A percentile compares a stretch with the other conserved stretches of the same genome.
Conservation (phyloP, 1,284 basidiomycete genomes). For the Malassezia dermatis region DNA sequence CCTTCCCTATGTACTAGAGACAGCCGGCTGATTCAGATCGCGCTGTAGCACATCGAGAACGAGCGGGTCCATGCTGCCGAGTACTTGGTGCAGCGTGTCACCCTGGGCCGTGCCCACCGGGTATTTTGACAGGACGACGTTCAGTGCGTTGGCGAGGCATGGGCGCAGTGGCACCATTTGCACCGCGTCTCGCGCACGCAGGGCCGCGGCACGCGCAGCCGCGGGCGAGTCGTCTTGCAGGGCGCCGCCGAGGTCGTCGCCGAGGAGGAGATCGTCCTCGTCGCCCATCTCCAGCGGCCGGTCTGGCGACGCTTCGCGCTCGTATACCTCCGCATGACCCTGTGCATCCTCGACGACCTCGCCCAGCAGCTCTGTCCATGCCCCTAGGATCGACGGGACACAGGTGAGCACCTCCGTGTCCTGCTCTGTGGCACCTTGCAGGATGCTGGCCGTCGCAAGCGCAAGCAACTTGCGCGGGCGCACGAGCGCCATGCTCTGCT, state of each 20-base stretch:
- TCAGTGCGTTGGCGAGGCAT: slow-evolving; percentile 24
- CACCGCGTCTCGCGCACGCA: slow-evolving; percentile 21
- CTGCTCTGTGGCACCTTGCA: slow-evolving; percentile 6
- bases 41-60: slow-evolving; percentile 36
- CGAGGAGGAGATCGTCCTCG: slow-evolving; percentile 14
- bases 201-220: neutral
- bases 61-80: slow-evolving; percentile 32
- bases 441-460: slow-evolving; percentile 26
- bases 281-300: neutral
- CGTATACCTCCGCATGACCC: slow-evolving; percentile 5
- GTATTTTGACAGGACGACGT: slow-evolving; percentile 21
- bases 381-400: slow-evolving; percentile 28
- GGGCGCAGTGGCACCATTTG: slow-evolving; percentile 20
- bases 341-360: slow-evolving; percentile 26
- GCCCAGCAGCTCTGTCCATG: slow-evolving; percentile 39
- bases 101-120: slow-evolving; percentile 5
- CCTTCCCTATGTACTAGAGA: slow-evolving; percentile 16
- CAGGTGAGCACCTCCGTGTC: slow-evolving; percentile 16
- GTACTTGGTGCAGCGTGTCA: slow-evolving; percentile 13
- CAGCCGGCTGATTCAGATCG: slow-evolving; percentile 22
- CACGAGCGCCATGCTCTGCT: slow-evolving; percentile 36
- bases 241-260: slow-evolving; percentile 17
- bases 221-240: slow-evolving; percentile 34
- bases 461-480: slow-evolving; percentile 31
- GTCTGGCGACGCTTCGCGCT: slow-evolving; percentile 3